Percentiles rank a stretch among this genome's conserved stretches.
Evolutionary conservation across 352 stramenopile species (phyloP).

Genomic region (Phytopythium vexans): DNA sequence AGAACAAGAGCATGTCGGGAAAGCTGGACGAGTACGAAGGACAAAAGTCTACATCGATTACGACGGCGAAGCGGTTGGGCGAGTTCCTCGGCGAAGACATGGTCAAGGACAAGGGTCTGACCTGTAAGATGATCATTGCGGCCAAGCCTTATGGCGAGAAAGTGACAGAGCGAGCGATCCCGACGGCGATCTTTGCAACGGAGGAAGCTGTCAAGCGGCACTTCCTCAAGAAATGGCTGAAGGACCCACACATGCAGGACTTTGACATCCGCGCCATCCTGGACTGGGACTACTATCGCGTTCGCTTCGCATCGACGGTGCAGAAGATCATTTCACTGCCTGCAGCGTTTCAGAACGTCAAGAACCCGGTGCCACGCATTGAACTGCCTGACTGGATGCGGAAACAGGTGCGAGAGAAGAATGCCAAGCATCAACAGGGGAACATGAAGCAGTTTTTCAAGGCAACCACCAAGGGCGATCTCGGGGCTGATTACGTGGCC

Average conservation of each 20-base stretch:
- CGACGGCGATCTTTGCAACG: conserved; percentile 97
- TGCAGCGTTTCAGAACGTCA: conserved; percentile 95
- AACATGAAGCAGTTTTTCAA: conserved; percentile 92
- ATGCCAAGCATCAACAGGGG: conserved; percentile 69
- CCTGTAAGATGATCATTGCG: conserved; percentile 98
- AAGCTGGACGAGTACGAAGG: conserved; percentile 96
- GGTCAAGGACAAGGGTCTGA: conserved; percentile 97
- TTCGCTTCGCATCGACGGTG: conserved; percentile 86
- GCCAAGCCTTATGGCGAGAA: conserved; percentile 90
- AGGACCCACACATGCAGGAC: conserved; percentile 89
- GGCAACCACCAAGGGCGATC: conserved; percentile 18
- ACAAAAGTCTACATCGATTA: conserved; percentile 98
- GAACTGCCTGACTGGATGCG: conserved; percentile 96
- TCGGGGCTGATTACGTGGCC: conserved; percentile 43
- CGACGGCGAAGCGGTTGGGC: conserved; percentile 94
- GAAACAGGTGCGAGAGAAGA: conserved; percentile 90
- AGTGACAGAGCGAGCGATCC: conserved; percentile 97
- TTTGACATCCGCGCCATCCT: conserved; percentile 94
- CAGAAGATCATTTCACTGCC: conserved; percentile 99
- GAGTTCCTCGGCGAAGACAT: conserved; percentile 98
- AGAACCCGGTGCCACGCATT: conserved; percentile 96
- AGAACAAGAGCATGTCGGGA: conserved; percentile 98
- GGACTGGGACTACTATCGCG: conserved; percentile 99
- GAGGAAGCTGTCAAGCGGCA: conserved; percentile 94
- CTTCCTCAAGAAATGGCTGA: conserved; percentile 98